Evolutionary conservation across 2,329 filamentous ascomycete genomes (phyloP), one percentile per base, ranked within the genome.

Genomic region (Lithohypha guttulata): DNA sequence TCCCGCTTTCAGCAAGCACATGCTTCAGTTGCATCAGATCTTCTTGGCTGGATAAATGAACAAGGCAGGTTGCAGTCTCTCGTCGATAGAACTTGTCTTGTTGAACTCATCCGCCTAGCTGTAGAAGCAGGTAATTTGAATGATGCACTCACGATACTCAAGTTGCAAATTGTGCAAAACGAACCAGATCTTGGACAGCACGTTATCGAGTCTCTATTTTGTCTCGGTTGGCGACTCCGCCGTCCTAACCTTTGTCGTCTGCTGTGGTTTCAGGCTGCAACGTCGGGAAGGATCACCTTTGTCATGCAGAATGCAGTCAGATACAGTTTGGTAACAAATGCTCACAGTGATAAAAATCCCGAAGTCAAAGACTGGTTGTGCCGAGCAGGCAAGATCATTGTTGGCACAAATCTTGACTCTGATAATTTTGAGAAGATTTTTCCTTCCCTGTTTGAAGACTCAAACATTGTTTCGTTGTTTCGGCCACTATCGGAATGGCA

Each of bases 161-260:
- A 18, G 9, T 32, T 20, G n/a, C 20, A 19, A 11, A 23, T 26
- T 19, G n/a, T 37, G 26, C 23, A 28, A 11, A 11, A 21, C 6
- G 18, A 18, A 10, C 15, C 7, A 11, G 23, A 29, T 3, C 11
- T 37, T 9, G 9, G 11, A 23, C 34, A 37, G 25, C 23, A 37
- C 10, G 14, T 37, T 14, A 6, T 39, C 19, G 36, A 39, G 20
- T 18, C 29, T 14, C 18, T 39, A 7, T 39, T 39, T 25, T 6
- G 15, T 17, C 13, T 39, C 11, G 36, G 27, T 10, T 39, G 27
- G 27, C 19, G 19, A 8, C 22, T 17, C 18, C 8, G 33, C 22
- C 27, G 25, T 13, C 26, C 26, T 13, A 32, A 39, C 28, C 15
- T 39, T 10, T 39, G 36, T 25, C 36, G 36, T 23, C 27, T 39